These are phyloP conservation scores for Leccinellum luteum DNA, from an alignment of 768 basidiomycete species.

Conservation along the genomic window DNA sequence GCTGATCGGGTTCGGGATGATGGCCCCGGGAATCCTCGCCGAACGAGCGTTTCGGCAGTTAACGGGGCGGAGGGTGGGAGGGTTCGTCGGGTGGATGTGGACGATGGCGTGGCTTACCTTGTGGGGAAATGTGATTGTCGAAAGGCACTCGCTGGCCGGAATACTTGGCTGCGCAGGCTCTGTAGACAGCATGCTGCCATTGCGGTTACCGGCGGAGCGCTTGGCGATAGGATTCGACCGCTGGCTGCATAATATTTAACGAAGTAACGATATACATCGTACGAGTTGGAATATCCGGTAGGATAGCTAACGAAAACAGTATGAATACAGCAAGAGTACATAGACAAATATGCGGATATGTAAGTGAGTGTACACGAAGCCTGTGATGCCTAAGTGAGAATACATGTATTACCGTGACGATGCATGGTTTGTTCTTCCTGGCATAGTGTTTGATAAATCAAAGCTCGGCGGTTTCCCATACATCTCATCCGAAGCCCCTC, in stretches of 20 bases:
- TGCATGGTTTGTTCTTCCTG: not conserved
- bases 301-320: not conserved
- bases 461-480: not conserved
- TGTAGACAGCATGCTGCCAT: slow-evolving; percentile 8
- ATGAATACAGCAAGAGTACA: not conserved
- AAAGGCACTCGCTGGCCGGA: slow-evolving; percentile 17
- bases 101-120: slow-evolving; percentile 27
- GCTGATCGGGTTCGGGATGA: slow-evolving; percentile 52
- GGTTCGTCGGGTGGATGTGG: slow-evolving; percentile 35
- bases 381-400: not conserved
- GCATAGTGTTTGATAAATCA: not conserved
- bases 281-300: not conserved
- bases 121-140: slow-evolving; percentile 23
- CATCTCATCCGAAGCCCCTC: not conserved
- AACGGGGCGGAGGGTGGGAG: slow-evolving; percentile 30
- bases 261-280: not conserved
- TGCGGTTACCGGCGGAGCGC: slow-evolving; percentile 9
- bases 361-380: not conserved
- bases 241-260: slow-evolving; percentile 11
- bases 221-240: slow-evolving; percentile 9
- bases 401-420: not conserved
- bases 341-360: not conserved
- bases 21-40: slow-evolving; percentile 47
- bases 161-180: slow-evolving; percentile 8
- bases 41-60: slow-evolving; percentile 33